A percentile compares a stretch with the other conserved stretches of the same genome.
phyloP scores from a whole-genome alignment of 139 green algal genomes.

The Deuterostichococcus epilithicus region DNA sequence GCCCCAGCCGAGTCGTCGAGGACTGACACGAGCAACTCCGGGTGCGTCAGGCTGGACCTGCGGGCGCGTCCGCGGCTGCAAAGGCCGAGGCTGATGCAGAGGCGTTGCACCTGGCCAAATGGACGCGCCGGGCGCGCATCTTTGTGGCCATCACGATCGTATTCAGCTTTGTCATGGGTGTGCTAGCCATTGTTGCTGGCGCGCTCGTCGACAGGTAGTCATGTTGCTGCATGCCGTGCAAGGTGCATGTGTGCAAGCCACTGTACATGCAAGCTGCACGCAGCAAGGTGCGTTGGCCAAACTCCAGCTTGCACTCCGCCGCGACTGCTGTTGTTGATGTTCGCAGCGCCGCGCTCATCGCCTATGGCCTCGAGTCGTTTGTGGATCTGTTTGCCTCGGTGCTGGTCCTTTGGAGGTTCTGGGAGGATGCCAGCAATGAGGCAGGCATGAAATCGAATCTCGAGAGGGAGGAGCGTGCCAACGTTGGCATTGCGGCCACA shows the following conservation, averaged over 20 bases:
- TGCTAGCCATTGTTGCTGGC: neutral
- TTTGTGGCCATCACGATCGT: neutral
- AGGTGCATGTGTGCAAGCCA: too few species aligned
- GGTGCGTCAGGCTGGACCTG: neutral
- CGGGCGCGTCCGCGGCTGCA: neutral
- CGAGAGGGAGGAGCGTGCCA: neutral
- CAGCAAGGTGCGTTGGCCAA: too few species aligned
- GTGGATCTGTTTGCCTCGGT: conserved; percentile 7
- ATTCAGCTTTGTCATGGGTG: neutral
- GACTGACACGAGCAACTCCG: too few species aligned
- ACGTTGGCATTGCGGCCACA: conserved; percentile 2
- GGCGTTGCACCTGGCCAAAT: neutral
- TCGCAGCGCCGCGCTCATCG: conserved; percentile 6
- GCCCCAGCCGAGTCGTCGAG: too few species aligned
- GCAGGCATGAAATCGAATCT: too few species aligned
- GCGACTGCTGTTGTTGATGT: too few species aligned
- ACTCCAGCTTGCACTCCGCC: too few species aligned
- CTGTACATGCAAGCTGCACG: too few species aligned
- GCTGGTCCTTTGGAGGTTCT: conserved; percentile 15
- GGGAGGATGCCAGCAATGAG: neutral
- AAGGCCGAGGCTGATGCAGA: neutral
- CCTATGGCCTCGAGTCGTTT: conserved; percentile 3
- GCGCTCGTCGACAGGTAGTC: neutral
- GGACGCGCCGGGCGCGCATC: neutral
- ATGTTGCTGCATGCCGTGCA: too few species aligned